Evolutionary conservation across 2,329 filamentous ascomycete species (phyloP), one percentile per base, ranked within the genome.

Genomic region (Colletotrichum higginsianum): DNA sequence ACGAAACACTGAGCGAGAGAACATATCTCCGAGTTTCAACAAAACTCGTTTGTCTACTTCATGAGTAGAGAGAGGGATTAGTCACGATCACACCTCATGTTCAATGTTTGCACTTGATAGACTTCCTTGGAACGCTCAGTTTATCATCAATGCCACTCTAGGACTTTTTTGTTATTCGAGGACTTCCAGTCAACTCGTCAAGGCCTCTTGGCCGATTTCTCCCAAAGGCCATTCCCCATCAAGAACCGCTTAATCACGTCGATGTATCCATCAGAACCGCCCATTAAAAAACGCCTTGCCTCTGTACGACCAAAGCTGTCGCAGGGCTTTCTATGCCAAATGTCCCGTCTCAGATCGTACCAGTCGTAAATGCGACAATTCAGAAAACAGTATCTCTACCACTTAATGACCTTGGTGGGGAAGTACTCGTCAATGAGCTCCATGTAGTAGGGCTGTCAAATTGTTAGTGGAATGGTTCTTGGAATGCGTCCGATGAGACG

Each of bases 371-470:
- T 42, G 60, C 55, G 65, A 58, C 38, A 68, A 58, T 18, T 23
- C 49, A 40, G 6, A 44, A n/a, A 9, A 15, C 46, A n/a, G 40
- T 4, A 15, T 18, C 15, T 72, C 55, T 72, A 84, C 83, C 83
- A 84, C 77, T 80, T 82, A 61, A 84, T 66, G 7, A 81, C 75
- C 71, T 76, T 77, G 70, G 80, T 78, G 9, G 83, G 83, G 77
- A 84, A 84, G 74, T 82, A 84, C 77, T 84, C 82, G 67, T 82
- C 77, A 57, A 84, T 84, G 47, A 84, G 78, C 72, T 83, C 82
- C 78, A 82, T 78, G 73, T 84, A 84, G 74, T 84, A 84, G 1
- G 83, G 83, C 81, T 72, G 12, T 2, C 1, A 3, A 1, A 4
- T 6, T 12, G 49, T 72, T 38, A 72, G 70, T 30, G n/a, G 9